A percentile compares a stretch with the other conserved stretches of the same genome.
Conservation (phyloP, 208 protist genomes). For the Trypanosomatidae sp. region DNA sequence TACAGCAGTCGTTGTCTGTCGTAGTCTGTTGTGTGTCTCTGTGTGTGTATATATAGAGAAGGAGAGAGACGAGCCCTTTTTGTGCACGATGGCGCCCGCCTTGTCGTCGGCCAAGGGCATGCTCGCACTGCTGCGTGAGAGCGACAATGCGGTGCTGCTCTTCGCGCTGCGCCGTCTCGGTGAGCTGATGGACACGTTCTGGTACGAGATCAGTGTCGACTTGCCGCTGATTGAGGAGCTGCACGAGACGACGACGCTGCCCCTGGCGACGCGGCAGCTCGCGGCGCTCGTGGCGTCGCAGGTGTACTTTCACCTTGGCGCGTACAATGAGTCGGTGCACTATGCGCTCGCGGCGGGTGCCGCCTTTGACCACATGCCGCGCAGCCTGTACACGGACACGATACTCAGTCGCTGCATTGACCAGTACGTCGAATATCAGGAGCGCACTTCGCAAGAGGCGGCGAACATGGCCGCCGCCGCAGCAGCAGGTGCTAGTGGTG, state of each 20-base stretch:
- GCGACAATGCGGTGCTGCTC: conserved; percentile 45
- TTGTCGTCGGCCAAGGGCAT: conserved; percentile 74
- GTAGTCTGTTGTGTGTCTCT: too few species aligned
- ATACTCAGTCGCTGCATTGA: conserved; percentile 93
- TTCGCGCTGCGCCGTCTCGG: conserved; percentile 67
- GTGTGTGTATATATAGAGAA: too few species aligned
- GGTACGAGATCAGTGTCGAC: conserved; percentile 77
- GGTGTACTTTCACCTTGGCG: conserved; percentile 97
- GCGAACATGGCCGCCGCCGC: too few species aligned
- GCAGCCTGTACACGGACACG: conserved; percentile 76
- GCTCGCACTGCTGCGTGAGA: conserved; percentile 64
- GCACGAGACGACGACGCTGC: conserved; percentile 31
- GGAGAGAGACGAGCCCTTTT: background rate
- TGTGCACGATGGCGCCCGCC: conserved; percentile 17
- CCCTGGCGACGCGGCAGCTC: conserved; percentile 42
- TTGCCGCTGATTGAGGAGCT: conserved; percentile 78
- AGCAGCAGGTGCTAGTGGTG: too few species aligned
- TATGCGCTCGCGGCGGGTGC: conserved; percentile 92
- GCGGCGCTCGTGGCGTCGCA: conserved; percentile 91
- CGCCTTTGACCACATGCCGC: conserved; percentile 86
- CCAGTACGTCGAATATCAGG: conserved; percentile 82
- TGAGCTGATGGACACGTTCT: conserved; percentile 78
- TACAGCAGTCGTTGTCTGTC: too few species aligned
- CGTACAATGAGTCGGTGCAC: conserved; percentile 90
- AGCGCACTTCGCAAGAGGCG: conserved; percentile 11